phyloP scores from a whole-genome alignment of 228 moss, liverwort and hornwort genomes.

The Sphagnum fallax region DNA sequence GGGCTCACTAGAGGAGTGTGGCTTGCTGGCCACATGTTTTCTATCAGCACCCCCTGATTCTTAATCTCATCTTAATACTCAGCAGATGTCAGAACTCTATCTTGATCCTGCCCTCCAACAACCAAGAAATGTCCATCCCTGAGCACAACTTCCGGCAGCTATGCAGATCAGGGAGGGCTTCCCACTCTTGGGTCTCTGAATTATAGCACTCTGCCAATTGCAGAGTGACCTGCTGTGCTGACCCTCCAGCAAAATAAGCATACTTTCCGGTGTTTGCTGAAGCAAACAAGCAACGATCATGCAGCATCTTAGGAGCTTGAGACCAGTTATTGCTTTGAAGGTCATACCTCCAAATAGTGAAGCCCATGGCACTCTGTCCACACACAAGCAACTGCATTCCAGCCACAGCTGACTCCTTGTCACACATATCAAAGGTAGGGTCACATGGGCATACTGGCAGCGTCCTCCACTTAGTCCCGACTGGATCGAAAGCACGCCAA shows the following conservation, averaged over 20 bases:
- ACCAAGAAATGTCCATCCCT: conserved; percentile 83
- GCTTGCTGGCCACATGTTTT: conserved; percentile 75
- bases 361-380: conserved; percentile 56
- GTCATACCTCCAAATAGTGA: conserved; percentile 78
- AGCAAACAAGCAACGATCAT: conserved; percentile 71
- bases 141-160: conserved; percentile 70
- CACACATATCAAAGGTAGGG: conserved; percentile 67
- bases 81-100: conserved; percentile 45
- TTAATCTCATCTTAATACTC: conserved; percentile 69
- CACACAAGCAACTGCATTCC: conserved; percentile 78
- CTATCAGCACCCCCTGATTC: conserved; percentile 54
- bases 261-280: conserved; percentile 70
- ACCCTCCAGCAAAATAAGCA: conserved; percentile 86
- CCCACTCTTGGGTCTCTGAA: conserved; percentile 56
- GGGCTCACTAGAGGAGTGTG: conserved; percentile 29
- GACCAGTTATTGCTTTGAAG: conserved; percentile 57
- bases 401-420: conserved; percentile 82
- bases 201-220: conserved; percentile 70
- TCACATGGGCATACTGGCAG: conserved; percentile 81
- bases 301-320: conserved; percentile 56
- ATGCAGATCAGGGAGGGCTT: conserved; percentile 62
- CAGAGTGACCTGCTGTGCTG: conserved; percentile 20
- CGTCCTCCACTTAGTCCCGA: conserved; percentile 37
- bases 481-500: conserved; percentile 81
- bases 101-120: conserved; percentile 22